Evolutionary conservation across 78 protist genomes (phyloP).

Genomic region (Guillardia theta): DNA sequence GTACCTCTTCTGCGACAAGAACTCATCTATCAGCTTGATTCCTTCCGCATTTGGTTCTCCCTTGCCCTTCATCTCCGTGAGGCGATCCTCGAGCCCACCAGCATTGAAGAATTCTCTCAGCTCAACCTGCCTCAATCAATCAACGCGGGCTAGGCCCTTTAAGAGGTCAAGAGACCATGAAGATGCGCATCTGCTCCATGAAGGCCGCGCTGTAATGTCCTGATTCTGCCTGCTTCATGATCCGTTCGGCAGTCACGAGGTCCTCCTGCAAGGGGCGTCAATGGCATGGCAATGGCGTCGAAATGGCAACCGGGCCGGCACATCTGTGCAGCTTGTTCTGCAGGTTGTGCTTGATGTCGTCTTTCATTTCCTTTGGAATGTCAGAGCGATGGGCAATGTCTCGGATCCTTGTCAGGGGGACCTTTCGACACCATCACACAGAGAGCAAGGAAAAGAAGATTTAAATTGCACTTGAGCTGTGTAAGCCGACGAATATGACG

Average conservation of each 20-base stretch:
- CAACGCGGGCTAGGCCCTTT: too few species aligned
- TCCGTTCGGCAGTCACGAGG: background rate
- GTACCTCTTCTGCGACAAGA: too few species aligned
- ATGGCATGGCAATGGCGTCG: background rate
- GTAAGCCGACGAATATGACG: background rate
- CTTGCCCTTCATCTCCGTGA: background rate
- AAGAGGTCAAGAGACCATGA: too few species aligned
- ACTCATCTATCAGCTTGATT: too few species aligned
- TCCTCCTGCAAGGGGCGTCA: background rate
- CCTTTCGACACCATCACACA: background rate
- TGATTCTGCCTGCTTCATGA: background rate
- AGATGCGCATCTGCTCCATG: background rate
- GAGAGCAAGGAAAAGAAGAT: background rate
- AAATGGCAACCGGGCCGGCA: background rate
- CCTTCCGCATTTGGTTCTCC: too few species aligned
- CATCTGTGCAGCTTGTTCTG: slow-evolving; percentile 10
- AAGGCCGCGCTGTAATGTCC: background rate
- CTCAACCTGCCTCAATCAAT: too few species aligned
- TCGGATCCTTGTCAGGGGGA: background rate
- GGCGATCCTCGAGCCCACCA: background rate
- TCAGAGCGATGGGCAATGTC: background rate
- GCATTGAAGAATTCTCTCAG: background rate
- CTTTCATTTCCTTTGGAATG: background rate
- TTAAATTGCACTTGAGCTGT: background rate
- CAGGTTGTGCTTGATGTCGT: slow-evolving; percentile 31